Evolutionary conservation across 768 basidiomycete species (phyloP).

Genomic region (Trametes cingulata): DNA sequence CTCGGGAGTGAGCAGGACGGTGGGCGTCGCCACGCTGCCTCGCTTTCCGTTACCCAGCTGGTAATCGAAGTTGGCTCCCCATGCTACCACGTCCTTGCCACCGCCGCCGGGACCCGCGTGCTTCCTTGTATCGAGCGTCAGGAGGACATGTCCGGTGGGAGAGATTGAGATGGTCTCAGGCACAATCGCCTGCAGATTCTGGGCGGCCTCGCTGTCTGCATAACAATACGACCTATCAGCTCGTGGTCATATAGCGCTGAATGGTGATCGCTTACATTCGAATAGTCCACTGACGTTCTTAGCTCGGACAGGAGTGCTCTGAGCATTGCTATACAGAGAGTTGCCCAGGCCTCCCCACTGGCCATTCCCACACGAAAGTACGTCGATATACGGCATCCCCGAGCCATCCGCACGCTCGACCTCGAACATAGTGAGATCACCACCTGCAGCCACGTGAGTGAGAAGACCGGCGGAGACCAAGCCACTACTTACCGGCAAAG

Average conservation of each 20-base stretch:
- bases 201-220: slow-evolving; percentile 64
- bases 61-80: slow-evolving; percentile 73
- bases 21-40: slow-evolving; percentile 56
- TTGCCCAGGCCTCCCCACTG: slow-evolving; percentile 80
- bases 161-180: slow-evolving; percentile 68
- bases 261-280: slow-evolving; percentile 66
- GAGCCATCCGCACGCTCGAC: slow-evolving; percentile 53
- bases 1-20: slow-evolving; percentile 48
- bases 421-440: slow-evolving; percentile 76
- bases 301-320: slow-evolving; percentile 67
- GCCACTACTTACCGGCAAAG: slow-evolving; percentile 52
- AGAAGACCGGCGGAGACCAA: background rate
- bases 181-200: slow-evolving; percentile 61
- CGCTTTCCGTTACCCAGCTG: slow-evolving; percentile 79
- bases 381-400: slow-evolving; percentile 44
- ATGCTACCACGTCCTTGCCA: slow-evolving; percentile 67
- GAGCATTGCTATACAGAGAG: slow-evolving; percentile 64
- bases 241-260: background rate
- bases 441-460: slow-evolving; percentile 44
- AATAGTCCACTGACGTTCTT: slow-evolving; percentile 79
- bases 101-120: slow-evolving; percentile 48
- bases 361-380: slow-evolving; percentile 83
- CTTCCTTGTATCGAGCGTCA: slow-evolving; percentile 64
- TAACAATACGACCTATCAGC: background rate
- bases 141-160: slow-evolving; percentile 73